Base-by-base conservation (phyloP, 441 rosid genomes). In the Dalechampia spathulata region DNA sequence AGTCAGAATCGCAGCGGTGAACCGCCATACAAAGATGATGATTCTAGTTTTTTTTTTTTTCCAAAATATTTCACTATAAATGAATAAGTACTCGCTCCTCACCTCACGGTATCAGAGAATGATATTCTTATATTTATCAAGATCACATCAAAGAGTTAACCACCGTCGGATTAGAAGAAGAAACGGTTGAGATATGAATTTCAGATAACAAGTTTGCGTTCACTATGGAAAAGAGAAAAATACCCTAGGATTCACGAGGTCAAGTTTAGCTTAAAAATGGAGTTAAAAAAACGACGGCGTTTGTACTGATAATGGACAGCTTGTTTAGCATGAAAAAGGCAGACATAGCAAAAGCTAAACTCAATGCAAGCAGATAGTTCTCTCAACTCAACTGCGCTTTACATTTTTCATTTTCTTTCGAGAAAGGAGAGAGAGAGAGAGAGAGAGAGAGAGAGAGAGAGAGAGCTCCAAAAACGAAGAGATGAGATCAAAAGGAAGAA, bases 261-360 rank as follows among this genome's bases (percentile, higher is more conserved):
- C 39, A 57, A 23, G 13, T 40, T 30, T 49, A 54, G 48, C 63
- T 65, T 41, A 60, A 57, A 64, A 68, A 21, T n/a, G 39, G 32
- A 48, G 52, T 46, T n/a, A n/a, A 15, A 55, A 21, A 49, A 65
- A 58, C 80, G 77, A 71, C 76, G 78, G 66, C 72, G 71, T 64
- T 41, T 47, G 60, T 28, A 55, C 46, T 19, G 16, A 10, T n/a
- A 15, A 11, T 17, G 1, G 25, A 20, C 63, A 49, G 15, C 41
- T 40, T 49, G 49, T 23, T 60, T 49, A 60, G 32, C 56, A 28
- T 60, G 27, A 49, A 60, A 58, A 60, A 60, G 30, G 49, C 49
- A 17, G 40, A 60, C 47, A 55, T 27, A 34, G n/a, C 34, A 30
- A 51, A 55, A 55, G 37, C 28, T 12, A 12, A 28, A 60, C 30